Conservation (phyloP, 768 basidiomycete species). For the Lactarius indigo region DNA sequence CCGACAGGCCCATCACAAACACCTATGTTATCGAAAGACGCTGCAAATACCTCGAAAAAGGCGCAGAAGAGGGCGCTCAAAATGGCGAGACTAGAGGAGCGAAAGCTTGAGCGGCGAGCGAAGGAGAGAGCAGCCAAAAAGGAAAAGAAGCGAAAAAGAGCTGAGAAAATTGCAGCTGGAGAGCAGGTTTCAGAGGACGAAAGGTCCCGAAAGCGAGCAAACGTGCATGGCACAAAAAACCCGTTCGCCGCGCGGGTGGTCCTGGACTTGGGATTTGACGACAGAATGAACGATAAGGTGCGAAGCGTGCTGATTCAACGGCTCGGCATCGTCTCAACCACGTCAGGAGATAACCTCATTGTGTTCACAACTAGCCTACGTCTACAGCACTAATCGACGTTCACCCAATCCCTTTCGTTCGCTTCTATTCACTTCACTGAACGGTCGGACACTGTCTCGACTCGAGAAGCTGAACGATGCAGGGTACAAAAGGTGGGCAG, state of each 20-base stretch:
- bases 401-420: slow-evolving; percentile 65
- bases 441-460: slow-evolving; percentile 61
- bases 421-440: slow-evolving; percentile 77
- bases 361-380: slow-evolving; percentile 85
- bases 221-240: slow-evolving; percentile 26
- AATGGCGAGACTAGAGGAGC: slow-evolving; percentile 57
- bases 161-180: slow-evolving; percentile 61
- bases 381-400: slow-evolving; percentile 82
- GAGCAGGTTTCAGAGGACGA: slow-evolving; percentile 50
- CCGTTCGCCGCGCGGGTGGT: slow-evolving; percentile 59
- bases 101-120: slow-evolving; percentile 71
- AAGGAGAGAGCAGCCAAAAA: slow-evolving; percentile 75
- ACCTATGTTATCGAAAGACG: background rate
- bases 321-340: background rate
- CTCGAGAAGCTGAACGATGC: slow-evolving; percentile 64
- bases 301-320: slow-evolving; percentile 29
- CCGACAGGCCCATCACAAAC: background rate
- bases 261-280: slow-evolving; percentile 89
- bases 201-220: slow-evolving; percentile 32
- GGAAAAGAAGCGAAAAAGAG: slow-evolving; percentile 60
- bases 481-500: slow-evolving; percentile 74
- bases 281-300: slow-evolving; percentile 91
- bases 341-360: slow-evolving; percentile 86
- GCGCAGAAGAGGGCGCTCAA: slow-evolving; percentile 75
- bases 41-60: slow-evolving; percentile 53